A percentile compares a stretch with the other conserved stretches of the same genome.
Evolutionary conservation across 352 stramenopile species (phyloP).

Genomic region (Phytophthora syringae): DNA sequence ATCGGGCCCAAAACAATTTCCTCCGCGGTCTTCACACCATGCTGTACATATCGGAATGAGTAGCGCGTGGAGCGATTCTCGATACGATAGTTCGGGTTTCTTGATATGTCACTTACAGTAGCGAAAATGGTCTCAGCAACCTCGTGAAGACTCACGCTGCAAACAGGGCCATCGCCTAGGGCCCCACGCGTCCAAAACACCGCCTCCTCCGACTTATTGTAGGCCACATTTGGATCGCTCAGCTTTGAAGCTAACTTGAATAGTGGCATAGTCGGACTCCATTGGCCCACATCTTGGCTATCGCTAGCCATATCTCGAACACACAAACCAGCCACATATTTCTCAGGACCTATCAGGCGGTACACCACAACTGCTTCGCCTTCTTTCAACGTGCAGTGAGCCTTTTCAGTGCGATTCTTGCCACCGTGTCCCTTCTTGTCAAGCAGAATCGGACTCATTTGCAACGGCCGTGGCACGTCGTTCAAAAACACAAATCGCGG

Average conservation of each 20-base stretch:
- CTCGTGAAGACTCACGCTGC: constrained; percentile 67
- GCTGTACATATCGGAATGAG: constrained; percentile 80
- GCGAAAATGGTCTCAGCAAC: constrained; percentile 75
- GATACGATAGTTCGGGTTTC: constrained; percentile 77
- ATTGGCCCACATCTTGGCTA: constrained; percentile 58
- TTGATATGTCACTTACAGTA: constrained; percentile 73
- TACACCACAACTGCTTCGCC: constrained; percentile 72
- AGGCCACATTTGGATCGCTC: constrained; percentile 49
- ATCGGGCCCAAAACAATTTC: constrained; percentile 74
- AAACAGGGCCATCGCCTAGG: constrained; percentile 77
- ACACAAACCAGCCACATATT: constrained; percentile 68
- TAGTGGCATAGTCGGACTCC: constrained; percentile 60
- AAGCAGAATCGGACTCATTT: constrained; percentile 79
- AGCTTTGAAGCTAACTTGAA: constrained; percentile 49
- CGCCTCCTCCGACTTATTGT: constrained; percentile 52
- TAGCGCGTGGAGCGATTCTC: constrained; percentile 84
- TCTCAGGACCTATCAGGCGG: constrained; percentile 70
- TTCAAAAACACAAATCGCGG: constrained; percentile 82
- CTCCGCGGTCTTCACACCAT: constrained; percentile 60
- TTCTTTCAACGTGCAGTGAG: constrained; percentile 56
- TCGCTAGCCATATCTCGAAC: constrained; percentile 68
- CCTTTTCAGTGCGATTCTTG: constrained; percentile 41
- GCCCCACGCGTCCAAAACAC: constrained; percentile 75
- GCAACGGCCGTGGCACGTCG: constrained; percentile 59
- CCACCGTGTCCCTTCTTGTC: constrained; percentile 70